A percentile compares a stretch with the other conserved stretches of the same genome.
phyloP scores from a whole-genome alignment of 768 basidiomycete genomes.

The Candolleomyces efflorescens region DNA sequence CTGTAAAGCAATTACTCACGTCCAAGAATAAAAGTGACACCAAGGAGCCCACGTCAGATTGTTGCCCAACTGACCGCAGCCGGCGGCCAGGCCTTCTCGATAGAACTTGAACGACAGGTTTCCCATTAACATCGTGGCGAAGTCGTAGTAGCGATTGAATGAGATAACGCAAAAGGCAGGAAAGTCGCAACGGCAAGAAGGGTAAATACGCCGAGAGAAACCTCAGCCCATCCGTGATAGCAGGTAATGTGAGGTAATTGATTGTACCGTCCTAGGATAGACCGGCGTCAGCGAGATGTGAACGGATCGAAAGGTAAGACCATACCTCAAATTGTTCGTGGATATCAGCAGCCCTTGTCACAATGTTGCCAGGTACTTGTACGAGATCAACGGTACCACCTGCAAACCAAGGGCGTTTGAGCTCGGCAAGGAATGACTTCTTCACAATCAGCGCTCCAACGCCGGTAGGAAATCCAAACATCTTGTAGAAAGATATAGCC shows the following conservation, averaged over 20 bases:
- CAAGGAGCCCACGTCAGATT: constrained; percentile 61
- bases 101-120: constrained; percentile 63
- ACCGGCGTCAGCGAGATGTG: constrained; percentile 5
- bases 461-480: constrained; percentile 86
- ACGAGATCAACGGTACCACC: constrained; percentile 82
- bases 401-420: constrained; percentile 79
- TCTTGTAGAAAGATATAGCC: constrained; percentile 85
- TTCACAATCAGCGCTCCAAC: constrained; percentile 77
- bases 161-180: constrained; percentile 62
- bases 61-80: constrained; percentile 56
- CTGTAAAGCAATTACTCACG: constrained; percentile 35
- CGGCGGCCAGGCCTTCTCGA: constrained; percentile 55
- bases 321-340: constrained; percentile 79
- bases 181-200: constrained; percentile 72
- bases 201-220: constrained; percentile 78
- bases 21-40: constrained; percentile 59
- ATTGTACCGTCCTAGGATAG: constrained; percentile 74
- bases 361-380: constrained; percentile 70
- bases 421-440: constrained; percentile 54
- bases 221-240: constrained; percentile 74
- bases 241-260: constrained; percentile 73
- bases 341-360: constrained; percentile 53
- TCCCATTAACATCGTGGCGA: constrained; percentile 56
- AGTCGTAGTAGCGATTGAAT: constrained; percentile 49
- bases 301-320: background rate